Evolutionary conservation across 148 eudicot species (phyloP).

Genomic region (Rhododendron ferrugineum): DNA sequence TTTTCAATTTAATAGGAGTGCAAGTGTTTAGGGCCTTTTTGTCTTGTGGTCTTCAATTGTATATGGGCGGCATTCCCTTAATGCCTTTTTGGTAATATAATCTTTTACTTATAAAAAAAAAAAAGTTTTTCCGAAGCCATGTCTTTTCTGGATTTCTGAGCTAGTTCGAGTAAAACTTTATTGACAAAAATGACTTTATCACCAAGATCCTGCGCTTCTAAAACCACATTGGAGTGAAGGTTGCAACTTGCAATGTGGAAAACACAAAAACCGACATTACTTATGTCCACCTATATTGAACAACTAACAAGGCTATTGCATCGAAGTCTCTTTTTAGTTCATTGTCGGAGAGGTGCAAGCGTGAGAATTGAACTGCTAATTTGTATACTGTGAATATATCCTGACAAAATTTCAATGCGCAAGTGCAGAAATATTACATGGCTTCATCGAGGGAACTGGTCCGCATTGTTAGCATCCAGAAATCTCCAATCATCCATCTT

Average conservation of each 20-base stretch:
- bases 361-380: neutral
- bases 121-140: neutral
- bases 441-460: constrained; percentile 94
- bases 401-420: neutral
- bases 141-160: neutral
- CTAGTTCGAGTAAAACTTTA: neutral
- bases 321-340: neutral
- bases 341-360: neutral
- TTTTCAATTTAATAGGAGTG: no score
- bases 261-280: neutral
- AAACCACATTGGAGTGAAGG: neutral
- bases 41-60: no score
- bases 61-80: no score
- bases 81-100: no score
- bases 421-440: constrained; percentile 90
- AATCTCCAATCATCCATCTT: constrained; percentile 82
- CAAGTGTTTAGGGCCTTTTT: no score
- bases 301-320: neutral
- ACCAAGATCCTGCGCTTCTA: neutral
- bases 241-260: constrained; percentile 1
- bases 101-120: no score
- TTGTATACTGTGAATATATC: neutral
- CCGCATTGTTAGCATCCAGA: constrained; percentile 90
- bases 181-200: neutral
- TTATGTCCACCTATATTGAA: neutral